phyloP scores from a whole-genome alignment of 306 rosid species.

The Vigna hirtella region DNA sequence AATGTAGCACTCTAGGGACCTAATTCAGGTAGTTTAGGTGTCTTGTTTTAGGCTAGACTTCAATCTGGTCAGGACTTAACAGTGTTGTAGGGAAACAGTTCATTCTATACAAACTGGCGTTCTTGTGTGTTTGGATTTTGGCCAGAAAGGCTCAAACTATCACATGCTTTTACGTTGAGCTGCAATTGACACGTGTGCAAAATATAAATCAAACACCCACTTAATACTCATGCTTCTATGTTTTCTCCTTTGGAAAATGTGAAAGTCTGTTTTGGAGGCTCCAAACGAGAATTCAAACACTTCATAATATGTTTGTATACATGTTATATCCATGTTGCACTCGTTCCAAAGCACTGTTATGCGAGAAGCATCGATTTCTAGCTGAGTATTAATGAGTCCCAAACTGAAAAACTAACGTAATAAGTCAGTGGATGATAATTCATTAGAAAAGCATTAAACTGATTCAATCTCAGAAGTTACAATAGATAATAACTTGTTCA shows the following conservation, averaged over 20 bases:
- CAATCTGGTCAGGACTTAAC: slow-evolving; percentile 8
- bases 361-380: too few species aligned
- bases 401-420: too few species aligned
- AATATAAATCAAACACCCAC: too few species aligned
- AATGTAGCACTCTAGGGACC: slow-evolving; percentile 12
- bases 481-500: slow-evolving; percentile 15
- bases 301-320: too few species aligned
- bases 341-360: too few species aligned
- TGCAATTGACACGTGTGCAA: too few species aligned
- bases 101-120: not conserved
- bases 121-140: not conserved
- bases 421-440: slow-evolving; percentile 29
- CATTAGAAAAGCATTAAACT: slow-evolving; percentile 31
- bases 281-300: not conserved
- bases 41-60: slow-evolving; percentile 31
- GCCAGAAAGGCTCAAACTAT: too few species aligned
- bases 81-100: not conserved
- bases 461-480: slow-evolving; percentile 19
- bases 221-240: not conserved
- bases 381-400: too few species aligned
- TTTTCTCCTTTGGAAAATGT: not conserved
- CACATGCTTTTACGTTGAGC: too few species aligned
- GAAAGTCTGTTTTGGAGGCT: not conserved
- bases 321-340: too few species aligned
- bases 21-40: slow-evolving; percentile 12